Evolutionary conservation across 148 eudicot genomes (phyloP), one percentile per base, ranked within the genome.

Genomic region (Fagopyrum homotropicum): DNA sequence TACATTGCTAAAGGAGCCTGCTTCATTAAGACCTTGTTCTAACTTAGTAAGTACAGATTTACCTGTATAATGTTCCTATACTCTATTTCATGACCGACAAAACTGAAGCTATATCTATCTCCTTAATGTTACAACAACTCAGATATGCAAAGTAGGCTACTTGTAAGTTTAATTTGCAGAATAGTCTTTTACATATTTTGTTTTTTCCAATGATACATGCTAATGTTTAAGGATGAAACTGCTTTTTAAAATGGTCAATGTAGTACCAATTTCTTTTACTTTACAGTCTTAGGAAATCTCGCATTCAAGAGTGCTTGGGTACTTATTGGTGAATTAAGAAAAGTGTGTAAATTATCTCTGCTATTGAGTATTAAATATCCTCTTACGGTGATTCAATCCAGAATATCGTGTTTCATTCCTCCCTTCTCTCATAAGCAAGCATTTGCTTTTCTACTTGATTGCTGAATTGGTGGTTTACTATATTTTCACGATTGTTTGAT

Each of bases 21-120:
- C 77, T 77, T 57, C 85, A 40, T 57, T 84, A 77, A 81, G 69
- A 83, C 72, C 84, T 70, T 75, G 80, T 79, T 77, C 87, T 16
- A 77, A 84, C 59, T 76, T 76, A 78, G 98, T 93, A 82, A 84
- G 97, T 84, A 66, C 73, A 49, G 26, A 73, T 19, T 74, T 40
- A 16, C 52, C 78, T 73, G 29, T 69, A 57, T 40, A 66, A 66
- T 40, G 46, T 14, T 66, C 6, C 6, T 66, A 66, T 66, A 66
- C 71, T 43, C 47, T 40, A 30, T 63, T 29, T 63, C 45, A 61
- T 26, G 69, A 57, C 29, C 17, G 16, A 12, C 16, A 63, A 29
- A 15, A 50, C 54, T 55, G 60, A 55, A 15, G 60, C 60, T 55
- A 55, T 55, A 56, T 22, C 61, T 56, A 17, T 61, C 22, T 29